Base-by-base conservation (phyloP, 2,329 filamentous ascomycete genomes). In the Nigrograna mackinnonii region DNA sequence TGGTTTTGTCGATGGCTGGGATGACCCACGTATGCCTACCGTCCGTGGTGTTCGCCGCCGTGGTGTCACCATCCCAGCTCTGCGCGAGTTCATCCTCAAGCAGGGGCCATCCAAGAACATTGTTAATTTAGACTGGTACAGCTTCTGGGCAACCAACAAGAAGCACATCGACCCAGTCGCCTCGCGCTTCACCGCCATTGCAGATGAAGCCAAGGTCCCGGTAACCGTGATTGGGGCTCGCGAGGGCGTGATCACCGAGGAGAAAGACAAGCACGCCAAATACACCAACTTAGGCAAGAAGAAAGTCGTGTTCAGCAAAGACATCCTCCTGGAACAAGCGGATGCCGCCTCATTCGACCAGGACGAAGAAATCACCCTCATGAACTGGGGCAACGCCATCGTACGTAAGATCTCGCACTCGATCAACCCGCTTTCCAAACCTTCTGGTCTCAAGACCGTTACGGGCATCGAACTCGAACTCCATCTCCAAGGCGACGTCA, bases 331-430 rank as follows among this genome's bases (percentile, higher is more conserved):
- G 39, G 92, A 96, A 65, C 92, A 96, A 71, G 87, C 79, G 34
- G 92, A 97, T 59, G 89, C 86, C 48, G 85, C 86, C 66, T 80
- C 80, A 19, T 95, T 96, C 72, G 86, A 83, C 57, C 79, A 86
- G 46, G 85, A 86, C 62, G 92, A 97, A 74, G 91, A 96, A 70
- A 89, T 97, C 59, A 96, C 92, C 0, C 79, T 96, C 31, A 96
- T 96, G 92, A 87, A 87, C 68, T 97, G 92, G 92, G 94, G 92
- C 57, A 95, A 95, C 61, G 89, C 87, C 11, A 82, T 91, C 53
- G 87, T 94, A 18, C 82, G 84, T 41, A 82, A 84, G 46, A 82
- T 89, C 48, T 64, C 59, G 14, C 65, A 82, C 74, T 69, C 77
- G 50, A 57, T 73, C 61, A 82, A 71, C 55, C 73, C 73, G 5